Base-by-base conservation (phyloP, 768 basidiomycete genomes). In the Lactarius trivialis region DNA sequence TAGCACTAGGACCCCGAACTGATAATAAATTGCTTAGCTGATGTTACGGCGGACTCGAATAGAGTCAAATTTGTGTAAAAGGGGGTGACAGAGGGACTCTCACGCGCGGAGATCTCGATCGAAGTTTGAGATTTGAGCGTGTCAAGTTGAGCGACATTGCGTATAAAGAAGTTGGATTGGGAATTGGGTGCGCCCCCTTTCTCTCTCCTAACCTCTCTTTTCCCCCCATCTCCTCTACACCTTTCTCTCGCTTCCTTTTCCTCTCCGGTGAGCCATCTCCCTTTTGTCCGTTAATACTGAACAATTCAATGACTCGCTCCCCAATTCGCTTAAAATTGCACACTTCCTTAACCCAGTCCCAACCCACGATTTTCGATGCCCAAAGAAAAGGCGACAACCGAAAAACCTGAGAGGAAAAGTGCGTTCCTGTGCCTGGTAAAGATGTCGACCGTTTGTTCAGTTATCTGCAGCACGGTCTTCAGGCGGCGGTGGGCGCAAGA, bases 401-500 rank as follows among this genome's bases (percentile, higher is more conserved):
- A 67, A 48, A 67, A 66, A 54, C 56, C 65, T 11, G 67, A 63
- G 65, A 66, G 56, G 65, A 67, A 66, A 53, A n/a, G 67, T 67
- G 24, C 34, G 61, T 26, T 6, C 37, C 33, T 45, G 30, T 51
- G 24, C 45, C 30, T 58, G 48, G 9, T 7, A n/a, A 7, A 49
- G 26, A 17, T 3, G 39, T 17, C 30, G 30, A 8, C 32, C 43
- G 21, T 55, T 68, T 60, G 58, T 53, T 67, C 37, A 63, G 11
- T 36, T 56, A 69, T 68, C 65, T 24, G 56, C 67, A 82, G 79
- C 75, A 71, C 84, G 82, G 71, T 82, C 84, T 17, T 75, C 81
- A 37, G 76, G 78, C 34, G 76, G 75, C 39, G 74, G 75, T 19
- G 79, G 81, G 70, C 81, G 79, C 72, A 89, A 80, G 72, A 82